Base-by-base conservation (phyloP, 768 basidiomycete genomes). In the Tulasnella sp. region DNA sequence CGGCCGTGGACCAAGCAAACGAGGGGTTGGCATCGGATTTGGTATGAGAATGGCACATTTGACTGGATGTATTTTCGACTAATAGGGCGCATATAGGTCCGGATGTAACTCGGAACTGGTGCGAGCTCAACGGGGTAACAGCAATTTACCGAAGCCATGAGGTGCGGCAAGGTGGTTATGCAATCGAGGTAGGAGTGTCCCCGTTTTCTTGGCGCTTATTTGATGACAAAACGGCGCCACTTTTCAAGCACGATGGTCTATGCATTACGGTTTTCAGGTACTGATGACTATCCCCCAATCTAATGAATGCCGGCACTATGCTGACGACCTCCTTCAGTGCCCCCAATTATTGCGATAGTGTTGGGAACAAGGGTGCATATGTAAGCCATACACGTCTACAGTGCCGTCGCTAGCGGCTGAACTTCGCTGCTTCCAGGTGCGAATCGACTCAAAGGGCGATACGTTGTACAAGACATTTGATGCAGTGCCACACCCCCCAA, bases 91-190 rank as follows among this genome's bases (percentile, higher is more conserved):
- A 16, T 46, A 46, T 37, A 75, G 98, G 98, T 20, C 96, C 97
- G 0, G 96, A 97, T 82, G 93, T 98, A 23, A 98, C 96, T 2
- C 89, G 88, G 82, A 85, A 89, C 77, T 98, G 96, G 95, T 98
- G 96, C 83, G 88, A 90, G 48, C 86, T 92, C 37, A 98, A 98
- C 83, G 88, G 90, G 20, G 89, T 98, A 70, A 91, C 95, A 32
- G 95, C 94, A 7, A 87, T 99, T 77, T 92, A 98, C 80, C 92
- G 98, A 72, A 95, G 93, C 81, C 98, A 99, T 83, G 98, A 99
- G 88, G 97, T 99, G 75, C 90, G 98, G 79, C 93, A 95, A 87
- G 90, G 92, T 78, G 98, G 98, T 18, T 99, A 98, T 84, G 91
- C 96, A 80, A 88, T 99, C 75, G 98, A 61, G 57, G 57, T 61